Evolutionary conservation across 1,284 basidiomycete species (phyloP).

Genomic region (Lignosus rhinocerotis): DNA sequence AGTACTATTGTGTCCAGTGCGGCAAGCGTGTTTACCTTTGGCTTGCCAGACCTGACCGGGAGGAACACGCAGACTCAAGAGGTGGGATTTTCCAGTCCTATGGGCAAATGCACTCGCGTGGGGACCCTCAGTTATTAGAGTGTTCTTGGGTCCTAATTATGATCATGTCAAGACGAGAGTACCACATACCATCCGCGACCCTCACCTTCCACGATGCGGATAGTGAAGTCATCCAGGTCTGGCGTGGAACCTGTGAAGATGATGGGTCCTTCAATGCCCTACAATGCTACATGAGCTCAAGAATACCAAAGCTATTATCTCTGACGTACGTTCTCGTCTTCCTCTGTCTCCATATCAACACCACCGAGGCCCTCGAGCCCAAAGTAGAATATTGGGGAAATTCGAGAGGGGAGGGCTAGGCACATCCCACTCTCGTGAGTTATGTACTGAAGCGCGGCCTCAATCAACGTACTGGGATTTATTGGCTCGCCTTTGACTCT

Average conservation of each 20-base stretch:
- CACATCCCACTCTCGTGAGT: background rate
- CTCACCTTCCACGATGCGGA: slow-evolving; percentile 81
- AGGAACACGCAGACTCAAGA: slow-evolving; percentile 63
- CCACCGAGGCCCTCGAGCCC: slow-evolving; percentile 87
- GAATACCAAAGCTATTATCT: background rate
- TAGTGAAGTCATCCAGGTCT: slow-evolving; percentile 79
- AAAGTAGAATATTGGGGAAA: slow-evolving; percentile 83
- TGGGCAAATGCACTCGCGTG: slow-evolving; percentile 63
- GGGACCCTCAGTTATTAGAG: slow-evolving; percentile 49
- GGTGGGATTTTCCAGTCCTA: slow-evolving; percentile 73
- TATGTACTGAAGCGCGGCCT: background rate
- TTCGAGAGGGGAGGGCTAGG: slow-evolving; percentile 55
- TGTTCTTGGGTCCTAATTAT: slow-evolving; percentile 56
- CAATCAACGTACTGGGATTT: slow-evolving; percentile 51
- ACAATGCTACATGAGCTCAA: slow-evolving; percentile 1
- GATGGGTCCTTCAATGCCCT: slow-evolving; percentile 76
- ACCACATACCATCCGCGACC: too few relatives aligned
- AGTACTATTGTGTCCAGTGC: background rate
- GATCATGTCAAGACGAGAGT: background rate
- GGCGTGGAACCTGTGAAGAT: slow-evolving; percentile 72
- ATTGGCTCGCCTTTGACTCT: slow-evolving; percentile 85
- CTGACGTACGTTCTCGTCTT: slow-evolving; percentile 63
- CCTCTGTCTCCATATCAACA: slow-evolving; percentile 75
- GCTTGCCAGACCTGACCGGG: slow-evolving; percentile 81
- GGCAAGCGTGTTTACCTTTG: slow-evolving; percentile 52